These are phyloP conservation scores for Eremochloa ophiuroides DNA, from an alignment of 176 grass and related monocot genomes.

Conservation along the genomic window DNA sequence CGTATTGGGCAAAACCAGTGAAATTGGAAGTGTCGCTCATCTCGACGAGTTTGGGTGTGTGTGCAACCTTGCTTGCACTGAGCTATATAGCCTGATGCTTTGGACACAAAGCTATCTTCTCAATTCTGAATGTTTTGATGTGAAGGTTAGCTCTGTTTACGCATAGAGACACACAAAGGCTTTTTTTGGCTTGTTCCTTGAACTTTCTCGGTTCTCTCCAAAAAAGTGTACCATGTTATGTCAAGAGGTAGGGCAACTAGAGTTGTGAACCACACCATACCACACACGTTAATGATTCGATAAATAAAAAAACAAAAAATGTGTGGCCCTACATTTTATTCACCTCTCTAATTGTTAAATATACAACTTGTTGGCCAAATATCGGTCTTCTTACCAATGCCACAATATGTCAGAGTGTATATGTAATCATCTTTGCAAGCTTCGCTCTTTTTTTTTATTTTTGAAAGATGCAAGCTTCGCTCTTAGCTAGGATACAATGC, in stretches of 20 bases:
- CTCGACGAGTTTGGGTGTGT: not conserved
- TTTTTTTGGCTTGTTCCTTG: slow-evolving; percentile 3
- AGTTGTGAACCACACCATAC: not conserved
- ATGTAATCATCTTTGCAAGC: not conserved
- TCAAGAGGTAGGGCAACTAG: not conserved
- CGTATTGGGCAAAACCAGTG: not conserved
- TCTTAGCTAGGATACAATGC: not conserved
- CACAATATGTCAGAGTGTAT: not conserved
- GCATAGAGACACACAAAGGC: not conserved
- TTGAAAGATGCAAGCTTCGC: too few relatives aligned
- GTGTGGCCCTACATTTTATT: slow-evolving; percentile 8
- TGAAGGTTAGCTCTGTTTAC: not conserved
- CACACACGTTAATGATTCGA: slow-evolving; percentile 7
- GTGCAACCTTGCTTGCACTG: not conserved
- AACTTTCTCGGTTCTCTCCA: not conserved
- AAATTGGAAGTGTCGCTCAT: slow-evolving; percentile 14
- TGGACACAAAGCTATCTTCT: not conserved
- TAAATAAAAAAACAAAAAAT: not conserved
- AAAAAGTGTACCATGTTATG: slow-evolving; percentile 23
- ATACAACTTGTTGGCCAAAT: not conserved
- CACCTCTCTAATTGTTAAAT: not conserved
- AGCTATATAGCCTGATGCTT: not conserved
- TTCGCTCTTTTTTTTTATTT: too few relatives aligned
- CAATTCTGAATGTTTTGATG: fast-evolving
- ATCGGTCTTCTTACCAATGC: not conserved